phyloP scores from a whole-genome alignment of 1,284 basidiomycete genomes.

The Sporisorium reilianum region DNA sequence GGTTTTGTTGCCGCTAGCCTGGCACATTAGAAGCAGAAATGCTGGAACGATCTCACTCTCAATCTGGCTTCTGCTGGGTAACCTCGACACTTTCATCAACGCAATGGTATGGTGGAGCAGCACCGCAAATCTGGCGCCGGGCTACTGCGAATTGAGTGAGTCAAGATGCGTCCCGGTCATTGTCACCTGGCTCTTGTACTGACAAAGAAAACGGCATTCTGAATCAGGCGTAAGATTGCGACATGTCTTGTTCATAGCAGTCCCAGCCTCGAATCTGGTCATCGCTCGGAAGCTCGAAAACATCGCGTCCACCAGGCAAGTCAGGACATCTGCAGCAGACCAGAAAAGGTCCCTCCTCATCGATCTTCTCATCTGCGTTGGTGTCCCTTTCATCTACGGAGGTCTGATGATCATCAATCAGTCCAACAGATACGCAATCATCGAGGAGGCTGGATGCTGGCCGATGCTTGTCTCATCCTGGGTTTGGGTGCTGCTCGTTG shows the following conservation, averaged over 20 bases:
- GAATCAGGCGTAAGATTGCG: slow-evolving; percentile 14
- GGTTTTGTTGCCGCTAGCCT: slow-evolving; percentile 16
- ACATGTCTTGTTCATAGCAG: slow-evolving; percentile 14
- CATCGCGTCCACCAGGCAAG: slow-evolving; percentile 26
- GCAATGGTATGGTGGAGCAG: slow-evolving; percentile 17
- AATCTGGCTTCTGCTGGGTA: slow-evolving; percentile 15
- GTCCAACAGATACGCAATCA: slow-evolving; percentile 11
- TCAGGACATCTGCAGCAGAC: slow-evolving; percentile 5
- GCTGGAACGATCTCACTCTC: slow-evolving; percentile 16
- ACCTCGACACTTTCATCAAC: slow-evolving; percentile 24
- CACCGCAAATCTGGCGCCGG: slow-evolving; percentile 7
- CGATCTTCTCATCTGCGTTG: slow-evolving; percentile 24
- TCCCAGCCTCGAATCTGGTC: slow-evolving; percentile 25
- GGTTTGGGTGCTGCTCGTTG: slow-evolving; percentile 19
- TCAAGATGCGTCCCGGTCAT: not conserved
- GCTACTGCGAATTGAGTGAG: slow-evolving; percentile 29
- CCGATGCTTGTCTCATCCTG: slow-evolving; percentile 8
- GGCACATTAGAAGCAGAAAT: slow-evolving; percentile 25
- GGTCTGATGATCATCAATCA: slow-evolving; percentile 36
- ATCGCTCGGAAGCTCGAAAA: slow-evolving; percentile 29
- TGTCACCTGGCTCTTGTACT: not conserved
- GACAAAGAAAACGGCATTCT: not conserved
- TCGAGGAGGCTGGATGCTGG: slow-evolving; percentile 27
- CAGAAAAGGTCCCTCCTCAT: slow-evolving; percentile 11
- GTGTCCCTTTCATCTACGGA: slow-evolving; percentile 16